These are phyloP conservation scores for Syncephalastrum monosporum DNA, from an alignment of 371 early-diverging fungal genomes.

Conservation along the genomic window DNA sequence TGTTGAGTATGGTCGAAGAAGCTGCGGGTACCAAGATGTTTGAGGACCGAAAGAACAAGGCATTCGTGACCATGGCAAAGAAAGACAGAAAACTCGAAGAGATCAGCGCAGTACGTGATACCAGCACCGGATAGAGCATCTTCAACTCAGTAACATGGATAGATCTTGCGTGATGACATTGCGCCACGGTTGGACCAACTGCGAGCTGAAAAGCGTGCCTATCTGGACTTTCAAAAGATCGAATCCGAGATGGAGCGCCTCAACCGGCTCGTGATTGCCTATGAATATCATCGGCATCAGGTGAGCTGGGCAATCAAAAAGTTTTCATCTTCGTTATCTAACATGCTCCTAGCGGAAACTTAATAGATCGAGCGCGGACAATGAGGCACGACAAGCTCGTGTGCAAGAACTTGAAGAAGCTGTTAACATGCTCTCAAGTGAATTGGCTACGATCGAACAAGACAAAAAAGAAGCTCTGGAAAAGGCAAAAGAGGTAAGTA, in stretches of 20 bases:
- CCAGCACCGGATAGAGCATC: neutral
- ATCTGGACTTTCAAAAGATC: constrained; percentile 91
- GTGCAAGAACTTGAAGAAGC: constrained; percentile 27
- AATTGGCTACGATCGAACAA: constrained; percentile 47
- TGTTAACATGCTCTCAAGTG: constrained; percentile 37
- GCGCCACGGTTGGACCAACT: constrained; percentile 92
- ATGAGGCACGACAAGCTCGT: constrained; percentile 26
- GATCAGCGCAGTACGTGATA: constrained; percentile 63
- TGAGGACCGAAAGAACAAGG: constrained; percentile 96
- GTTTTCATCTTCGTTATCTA: neutral
- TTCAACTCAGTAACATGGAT: neutral
- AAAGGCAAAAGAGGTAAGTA: constrained; percentile 36
- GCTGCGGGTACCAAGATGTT: constrained; percentile 99
- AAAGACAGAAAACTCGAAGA: constrained; percentile 96
- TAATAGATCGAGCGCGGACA: constrained; percentile 39
- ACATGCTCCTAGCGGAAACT: constrained; percentile 26
- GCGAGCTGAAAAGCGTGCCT: constrained; percentile 85
- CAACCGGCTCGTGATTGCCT: constrained; percentile 77
- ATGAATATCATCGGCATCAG: constrained; percentile 72
- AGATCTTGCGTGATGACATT: constrained; percentile 89
- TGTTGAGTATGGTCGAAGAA: constrained; percentile 97
- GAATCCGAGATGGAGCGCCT: constrained; percentile 86
- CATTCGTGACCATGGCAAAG: constrained; percentile 89
- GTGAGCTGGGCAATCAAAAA: constrained; percentile 13
- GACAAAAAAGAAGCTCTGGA: constrained; percentile 43